Evolutionary conservation across 306 rosid species (phyloP), one percentile per base, ranked within the genome.

Genomic region (Vigna hirtella): DNA sequence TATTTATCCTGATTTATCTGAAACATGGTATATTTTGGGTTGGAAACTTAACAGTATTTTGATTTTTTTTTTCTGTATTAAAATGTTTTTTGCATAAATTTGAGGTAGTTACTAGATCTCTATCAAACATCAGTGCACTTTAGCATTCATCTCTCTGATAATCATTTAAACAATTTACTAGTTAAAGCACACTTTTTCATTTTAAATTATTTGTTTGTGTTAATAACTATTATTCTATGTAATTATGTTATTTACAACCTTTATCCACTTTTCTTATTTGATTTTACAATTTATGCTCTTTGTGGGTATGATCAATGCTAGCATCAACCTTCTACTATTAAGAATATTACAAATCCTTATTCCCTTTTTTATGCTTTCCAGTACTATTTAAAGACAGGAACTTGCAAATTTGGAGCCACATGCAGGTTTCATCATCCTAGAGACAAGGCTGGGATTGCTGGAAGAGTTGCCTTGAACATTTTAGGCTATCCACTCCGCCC

Each of bases 341-440:
- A 76, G 20, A 50, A 78, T 49, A 45, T 14, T 63, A 38, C 32
- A 26, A 34, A 75, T 72, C n/a, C 79, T 79, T 72, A 79, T 58
- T 51, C 68, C 56, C n/a, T 49, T 49, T 73, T 67, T 73, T 77
- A 43, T 80, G 76, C 85, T 83, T 76, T 87, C 55, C 97, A 94
- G 98, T 92, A 94, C 86, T 92, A 87, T 82, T 72, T 93, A 84
- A 93, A 93, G 90, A 93, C 98, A 30, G 98, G 98, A 78, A 94
- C 97, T 72, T 94, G 98, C 92, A 94, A 92, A 89, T 94, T 94
- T 81, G 98, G 98, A 84, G 94, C 98, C 43, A 92, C 98, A 9
- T 94, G 98, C 93, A 92, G 93, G 86, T 94, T 92, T 90, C 91
- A 94, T 85, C 97, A 94, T 82, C 97, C 98, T 66, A 86, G 94